A percentile compares a stretch with the other conserved stretches of the same genome.
phyloP scores from a whole-genome alignment of 2,329 filamentous ascomycete genomes.

The Alternaria hordeiaustralica region DNA sequence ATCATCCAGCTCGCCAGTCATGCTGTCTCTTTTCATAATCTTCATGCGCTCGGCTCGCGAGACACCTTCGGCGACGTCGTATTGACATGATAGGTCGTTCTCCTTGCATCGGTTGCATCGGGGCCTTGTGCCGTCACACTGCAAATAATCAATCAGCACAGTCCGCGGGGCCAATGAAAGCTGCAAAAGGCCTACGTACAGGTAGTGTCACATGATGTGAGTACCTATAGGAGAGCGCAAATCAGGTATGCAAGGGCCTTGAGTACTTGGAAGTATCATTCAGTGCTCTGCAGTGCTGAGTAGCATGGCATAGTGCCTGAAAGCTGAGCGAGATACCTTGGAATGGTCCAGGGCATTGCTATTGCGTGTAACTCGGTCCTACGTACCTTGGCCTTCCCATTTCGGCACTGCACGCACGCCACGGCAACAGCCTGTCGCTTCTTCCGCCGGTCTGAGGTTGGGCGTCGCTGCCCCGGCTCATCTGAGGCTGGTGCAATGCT shows the following conservation, averaged over 20 bases:
- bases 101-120: slow-evolving; percentile 29
- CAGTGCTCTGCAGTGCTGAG: neutral
- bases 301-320: neutral
- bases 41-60: slow-evolving; percentile 36
- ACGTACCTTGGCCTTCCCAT: slow-evolving; percentile 34
- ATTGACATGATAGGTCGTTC: slow-evolving; percentile 26
- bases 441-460: slow-evolving; percentile 23
- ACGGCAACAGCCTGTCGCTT: slow-evolving; percentile 30
- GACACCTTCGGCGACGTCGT: slow-evolving; percentile 34
- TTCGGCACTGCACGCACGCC: slow-evolving; percentile 32
- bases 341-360: neutral
- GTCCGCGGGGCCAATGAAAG: neutral
- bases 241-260: neutral
- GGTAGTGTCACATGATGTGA: slow-evolving; percentile 12
- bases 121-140: slow-evolving; percentile 34
- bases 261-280: neutral
- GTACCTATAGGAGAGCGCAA: slow-evolving; percentile 9
- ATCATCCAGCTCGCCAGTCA: slow-evolving; percentile 26
- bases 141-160: neutral
- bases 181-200: slow-evolving; percentile 5
- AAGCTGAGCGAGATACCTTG: neutral
- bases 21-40: slow-evolving; percentile 26
- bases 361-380: neutral
- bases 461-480: slow-evolving; percentile 27
- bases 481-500: slow-evolving; percentile 33